phyloP scores from a whole-genome alignment of 495 filamentous ascomycete genomes.

The Hyaloscypha bicolor region DNA sequence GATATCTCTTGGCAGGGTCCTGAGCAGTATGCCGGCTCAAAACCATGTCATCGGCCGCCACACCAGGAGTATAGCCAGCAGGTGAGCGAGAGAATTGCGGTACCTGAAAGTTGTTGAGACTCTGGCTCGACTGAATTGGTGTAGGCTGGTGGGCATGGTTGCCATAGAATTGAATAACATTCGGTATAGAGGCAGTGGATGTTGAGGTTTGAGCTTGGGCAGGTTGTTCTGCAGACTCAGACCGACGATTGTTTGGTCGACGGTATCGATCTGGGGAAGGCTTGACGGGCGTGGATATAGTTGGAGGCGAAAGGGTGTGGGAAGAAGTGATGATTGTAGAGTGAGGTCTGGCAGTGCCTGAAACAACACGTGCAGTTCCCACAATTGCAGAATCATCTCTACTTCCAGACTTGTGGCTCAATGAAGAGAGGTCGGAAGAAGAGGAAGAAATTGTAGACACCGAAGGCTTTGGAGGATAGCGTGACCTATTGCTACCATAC shows the following conservation, averaged over 20 bases:
- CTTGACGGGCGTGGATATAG: slow-evolving; percentile 37
- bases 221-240: slow-evolving; percentile 38
- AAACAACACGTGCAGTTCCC: slow-evolving; percentile 35
- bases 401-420: slow-evolving; percentile 28
- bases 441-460: slow-evolving; percentile 58
- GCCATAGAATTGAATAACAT: slow-evolving; percentile 33
- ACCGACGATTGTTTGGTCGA: slow-evolving; percentile 45
- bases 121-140: slow-evolving; percentile 3
- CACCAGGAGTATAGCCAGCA: not conserved
- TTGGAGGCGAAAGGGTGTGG: slow-evolving; percentile 34
- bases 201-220: slow-evolving; percentile 37
- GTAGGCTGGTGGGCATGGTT: slow-evolving; percentile 4
- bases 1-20: slow-evolving; percentile 74
- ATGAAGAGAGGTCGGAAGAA: slow-evolving; percentile 37
- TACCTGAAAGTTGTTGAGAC: slow-evolving; percentile 24
- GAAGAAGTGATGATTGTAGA: slow-evolving; percentile 27
- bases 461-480: slow-evolving; percentile 64
- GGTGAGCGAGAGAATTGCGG: slow-evolving; percentile 24
- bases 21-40: slow-evolving; percentile 46
- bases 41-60: slow-evolving; percentile 51
- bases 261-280: slow-evolving; percentile 57
- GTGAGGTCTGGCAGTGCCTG: slow-evolving; percentile 22
- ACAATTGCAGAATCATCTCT: slow-evolving; percentile 41
- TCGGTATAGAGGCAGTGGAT: slow-evolving; percentile 27
- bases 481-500: slow-evolving; percentile 47